phyloP scores from a whole-genome alignment of 768 basidiomycete species.

The Lactarius akahatsu region DNA sequence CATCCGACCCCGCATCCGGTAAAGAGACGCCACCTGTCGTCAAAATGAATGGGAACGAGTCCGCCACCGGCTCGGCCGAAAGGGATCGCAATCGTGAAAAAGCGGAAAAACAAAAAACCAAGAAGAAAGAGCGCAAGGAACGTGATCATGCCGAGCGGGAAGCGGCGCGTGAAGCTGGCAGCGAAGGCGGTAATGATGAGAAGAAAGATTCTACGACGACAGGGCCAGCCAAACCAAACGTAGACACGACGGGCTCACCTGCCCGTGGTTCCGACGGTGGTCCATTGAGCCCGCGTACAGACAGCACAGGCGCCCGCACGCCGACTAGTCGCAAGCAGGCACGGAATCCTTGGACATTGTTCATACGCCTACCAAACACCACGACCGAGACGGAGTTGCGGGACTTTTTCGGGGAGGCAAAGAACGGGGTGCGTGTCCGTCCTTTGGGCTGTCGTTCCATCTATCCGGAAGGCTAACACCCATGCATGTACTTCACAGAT shows the following conservation, averaged over 20 bases:
- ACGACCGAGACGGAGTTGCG: constrained; percentile 64
- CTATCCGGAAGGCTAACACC: constrained; percentile 1
- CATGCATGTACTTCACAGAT: constrained; percentile 46
- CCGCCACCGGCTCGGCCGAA: constrained; percentile 26
- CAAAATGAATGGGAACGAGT: constrained; percentile 40
- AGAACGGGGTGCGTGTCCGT: constrained; percentile 54
- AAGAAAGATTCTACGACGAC: constrained; percentile 37
- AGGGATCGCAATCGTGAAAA: constrained; percentile 43
- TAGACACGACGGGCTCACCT: constrained; percentile 20
- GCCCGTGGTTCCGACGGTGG: constrained; percentile 40
- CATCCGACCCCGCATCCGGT: constrained; percentile 18
- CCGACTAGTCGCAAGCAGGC: constrained; percentile 63
- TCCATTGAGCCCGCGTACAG: constrained; percentile 45
- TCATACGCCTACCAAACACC: constrained; percentile 61
- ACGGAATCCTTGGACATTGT: constrained; percentile 82
- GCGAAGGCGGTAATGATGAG: constrained; percentile 31
- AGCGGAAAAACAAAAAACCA: constrained; percentile 55
- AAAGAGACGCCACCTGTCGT: constrained; percentile 20
- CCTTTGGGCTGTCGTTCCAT: constrained; percentile 10
- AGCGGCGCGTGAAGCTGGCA: constrained; percentile 13
- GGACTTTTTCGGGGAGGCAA: constrained; percentile 75
- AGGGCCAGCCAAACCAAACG: constrained; percentile 36
- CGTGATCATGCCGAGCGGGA: constrained; percentile 49
- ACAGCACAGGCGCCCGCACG: constrained; percentile 65
- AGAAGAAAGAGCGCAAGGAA: constrained; percentile 64